Conservation (phyloP, 2,329 filamentous ascomycete species). For the Colletotrichum sansevieriae region DNA sequence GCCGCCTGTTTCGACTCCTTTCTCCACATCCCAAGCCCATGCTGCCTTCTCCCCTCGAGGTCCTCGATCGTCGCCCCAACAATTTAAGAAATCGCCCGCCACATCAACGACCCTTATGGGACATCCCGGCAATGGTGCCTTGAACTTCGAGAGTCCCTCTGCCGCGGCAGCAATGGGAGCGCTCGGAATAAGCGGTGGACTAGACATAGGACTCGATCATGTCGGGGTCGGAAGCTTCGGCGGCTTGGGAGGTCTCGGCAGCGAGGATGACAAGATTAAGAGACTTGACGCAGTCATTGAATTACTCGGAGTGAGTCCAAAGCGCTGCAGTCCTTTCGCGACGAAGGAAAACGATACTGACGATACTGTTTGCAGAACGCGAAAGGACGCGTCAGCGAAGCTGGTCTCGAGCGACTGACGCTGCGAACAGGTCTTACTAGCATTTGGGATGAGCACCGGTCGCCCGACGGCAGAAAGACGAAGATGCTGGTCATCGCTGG, state of each 20-base stretch:
- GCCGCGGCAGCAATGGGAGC: conserved; percentile 72
- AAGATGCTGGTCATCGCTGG: conserved; percentile 73
- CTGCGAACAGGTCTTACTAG: conserved; percentile 75
- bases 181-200: conserved; percentile 61
- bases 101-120: conserved; percentile 62
- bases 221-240: conserved; percentile 61
- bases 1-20: conserved; percentile 76
- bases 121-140: conserved; percentile 58
- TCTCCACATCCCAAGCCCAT: conserved; percentile 67
- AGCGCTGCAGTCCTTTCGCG: conserved; percentile 45
- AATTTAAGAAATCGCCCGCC: conserved; percentile 74
- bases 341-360: conserved; percentile 44
- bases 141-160: conserved; percentile 75
- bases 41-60: conserved; percentile 72
- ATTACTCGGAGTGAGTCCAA: conserved; percentile 61
- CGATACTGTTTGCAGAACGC: conserved; percentile 26
- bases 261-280: conserved; percentile 68
- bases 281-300: conserved; percentile 66
- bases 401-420: conserved; percentile 79
- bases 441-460: conserved; percentile 68
- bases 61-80: conserved; percentile 72
- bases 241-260: conserved; percentile 55
- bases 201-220: conserved; percentile 67
- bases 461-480: conserved; percentile 61
- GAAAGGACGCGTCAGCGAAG: conserved; percentile 78